Percentiles rank a stretch among this genome's conserved stretches.
These are phyloP conservation scores for Pichia sp. DNA, from an alignment of 1,139 yeast species.

Conservation along the genomic window DNA sequence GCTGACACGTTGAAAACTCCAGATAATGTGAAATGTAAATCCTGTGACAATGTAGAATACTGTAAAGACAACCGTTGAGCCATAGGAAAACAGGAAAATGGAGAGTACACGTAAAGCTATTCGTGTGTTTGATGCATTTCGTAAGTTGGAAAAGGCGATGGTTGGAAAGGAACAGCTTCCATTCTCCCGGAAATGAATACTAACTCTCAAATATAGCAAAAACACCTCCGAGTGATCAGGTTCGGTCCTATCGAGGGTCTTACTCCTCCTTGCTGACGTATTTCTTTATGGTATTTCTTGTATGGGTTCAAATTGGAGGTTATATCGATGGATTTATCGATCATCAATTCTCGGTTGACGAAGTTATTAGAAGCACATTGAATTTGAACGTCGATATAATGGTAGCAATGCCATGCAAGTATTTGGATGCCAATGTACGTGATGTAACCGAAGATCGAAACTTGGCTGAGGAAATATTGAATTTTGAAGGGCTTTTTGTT, in stretches of 20 bases:
- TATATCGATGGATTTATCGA: slow-evolving; percentile 79
- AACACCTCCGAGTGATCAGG: slow-evolving; percentile 70
- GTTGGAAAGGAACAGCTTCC: too few species aligned
- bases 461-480: slow-evolving; percentile 69
- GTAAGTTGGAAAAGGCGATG: slow-evolving; percentile 10
- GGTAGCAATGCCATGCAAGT: slow-evolving; percentile 81
- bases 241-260: slow-evolving; percentile 74
- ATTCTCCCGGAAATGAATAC: background rate
- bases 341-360: slow-evolving; percentile 72
- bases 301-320: slow-evolving; percentile 87
- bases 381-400: slow-evolving; percentile 74
- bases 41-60: background rate
- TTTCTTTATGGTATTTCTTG: slow-evolving; percentile 56
- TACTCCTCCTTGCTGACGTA: slow-evolving; percentile 63
- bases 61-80: background rate
- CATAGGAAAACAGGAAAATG: slow-evolving; percentile 11
- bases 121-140: slow-evolving; percentile 77
- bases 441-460: slow-evolving; percentile 76
- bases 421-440: slow-evolving; percentile 66
- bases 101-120: slow-evolving; percentile 34
- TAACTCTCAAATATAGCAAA: slow-evolving; percentile 45
- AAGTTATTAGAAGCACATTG: slow-evolving; percentile 54
- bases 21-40: background rate
- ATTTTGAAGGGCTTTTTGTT: slow-evolving; percentile 56
- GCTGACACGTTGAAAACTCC: background rate